Base-by-base conservation (phyloP, 495 filamentous ascomycete genomes). In the Sporormia fimetaria region DNA sequence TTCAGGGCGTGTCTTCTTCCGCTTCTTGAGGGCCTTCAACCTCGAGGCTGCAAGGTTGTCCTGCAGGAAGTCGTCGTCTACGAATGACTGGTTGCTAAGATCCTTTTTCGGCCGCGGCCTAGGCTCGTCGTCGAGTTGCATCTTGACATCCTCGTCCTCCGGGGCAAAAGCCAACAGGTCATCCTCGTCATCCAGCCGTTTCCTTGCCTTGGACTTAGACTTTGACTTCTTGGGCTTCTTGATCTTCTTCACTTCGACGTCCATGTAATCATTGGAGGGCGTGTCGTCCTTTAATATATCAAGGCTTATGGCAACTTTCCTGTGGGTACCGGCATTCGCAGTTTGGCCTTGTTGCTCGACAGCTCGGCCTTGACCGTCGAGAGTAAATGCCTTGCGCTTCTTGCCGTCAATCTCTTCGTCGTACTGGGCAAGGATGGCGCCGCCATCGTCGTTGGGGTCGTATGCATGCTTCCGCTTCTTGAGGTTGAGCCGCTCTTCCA, bases 371-470 rank as follows among this genome's bases (percentile, higher is more conserved):
- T 74, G 66, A 1, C 75, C 78, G 58, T 86, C 85, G 21, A 98
- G 64, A 0, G 81, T 92, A 55, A 98, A 96, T 11, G 69, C 67
- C 62, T 93, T 95, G 34, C 74, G 71, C 63, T 88, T 90, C 65
- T 93, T 94, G 39, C 86, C 87, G 27, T 83, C 74, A 33, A 94
- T 93, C 54, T 92, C 87, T 55, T 94, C 88, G 50, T 96, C 90
- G 56, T 98, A 98, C 42, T 98, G 85, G 16, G 76, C 70, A 31
- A 98, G 64, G 20, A 98, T 71, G 3, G 64, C 65, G 33, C 80
- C 81, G 40, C 76, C 76, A 11, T 75, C 67, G 31, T 79, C 79
- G 49, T 82, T 73, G 2, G 87, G 87, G 52, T 96, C 81, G 52
- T 98, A 98, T 2, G 77, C 75, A 0, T 83, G 82, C 62, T 83